Percentiles rank a stretch among this genome's conserved stretches.
phyloP scores from a whole-genome alignment of 768 basidiomycete genomes.

The Lactarius sanguifluus region DNA sequence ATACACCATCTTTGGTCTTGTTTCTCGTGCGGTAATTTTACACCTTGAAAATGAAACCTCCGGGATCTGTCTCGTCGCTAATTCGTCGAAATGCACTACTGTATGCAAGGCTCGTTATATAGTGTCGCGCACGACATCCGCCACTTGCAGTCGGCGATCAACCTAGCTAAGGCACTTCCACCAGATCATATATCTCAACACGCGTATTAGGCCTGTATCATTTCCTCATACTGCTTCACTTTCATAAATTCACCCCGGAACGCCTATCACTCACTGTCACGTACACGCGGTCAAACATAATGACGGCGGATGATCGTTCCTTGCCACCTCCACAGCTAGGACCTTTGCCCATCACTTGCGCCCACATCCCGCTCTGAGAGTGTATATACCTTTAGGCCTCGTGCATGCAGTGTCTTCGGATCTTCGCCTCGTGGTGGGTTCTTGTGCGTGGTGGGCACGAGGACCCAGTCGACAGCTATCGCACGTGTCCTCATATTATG shows the following conservation, averaged over 20 bases:
- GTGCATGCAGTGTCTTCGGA: neutral
- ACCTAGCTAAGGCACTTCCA: neutral
- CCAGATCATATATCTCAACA: neutral
- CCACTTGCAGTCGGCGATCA: neutral
- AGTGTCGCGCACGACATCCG: neutral
- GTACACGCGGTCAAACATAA: neutral
- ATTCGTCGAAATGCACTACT: neutral
- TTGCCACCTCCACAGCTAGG: neutral
- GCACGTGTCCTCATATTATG: neutral
- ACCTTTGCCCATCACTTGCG: neutral
- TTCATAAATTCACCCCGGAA: neutral
- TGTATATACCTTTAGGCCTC: neutral
- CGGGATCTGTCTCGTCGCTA: neutral
- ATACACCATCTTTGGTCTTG: neutral
- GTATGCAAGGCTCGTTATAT: neutral
- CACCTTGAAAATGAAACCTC: neutral
- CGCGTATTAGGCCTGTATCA: neutral
- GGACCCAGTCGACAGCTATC: neutral
- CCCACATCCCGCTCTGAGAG: neutral
- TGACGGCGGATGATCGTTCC: neutral
- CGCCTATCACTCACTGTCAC: neutral
- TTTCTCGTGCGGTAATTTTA: neutral
- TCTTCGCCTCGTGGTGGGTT: neutral
- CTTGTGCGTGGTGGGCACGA: neutral
- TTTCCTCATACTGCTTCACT: neutral